Base-by-base conservation (phyloP, 2,329 filamentous ascomycete genomes). In the Aureobasidium sp. region DNA sequence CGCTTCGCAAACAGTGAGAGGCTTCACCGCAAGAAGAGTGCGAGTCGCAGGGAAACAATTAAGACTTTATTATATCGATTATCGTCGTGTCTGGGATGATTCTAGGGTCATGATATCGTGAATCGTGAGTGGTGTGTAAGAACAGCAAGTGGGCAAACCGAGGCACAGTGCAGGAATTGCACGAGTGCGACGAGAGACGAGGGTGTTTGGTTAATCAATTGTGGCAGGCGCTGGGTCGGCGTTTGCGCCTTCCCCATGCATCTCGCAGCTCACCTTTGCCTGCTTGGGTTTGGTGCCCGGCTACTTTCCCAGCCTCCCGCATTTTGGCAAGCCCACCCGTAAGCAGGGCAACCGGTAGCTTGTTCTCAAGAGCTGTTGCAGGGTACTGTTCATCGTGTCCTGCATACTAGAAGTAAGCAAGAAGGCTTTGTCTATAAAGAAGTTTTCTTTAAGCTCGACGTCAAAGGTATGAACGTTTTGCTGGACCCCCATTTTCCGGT, bases 391-490 rank as follows among this genome's bases (percentile, higher is more conserved):
- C 31, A 27, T 10, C 23, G 7, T 27, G 15, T 31, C 29, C 13
- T 40, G 50, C 21, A 29, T 33, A 40, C 15, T 7, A 8, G 17
- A n/a, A 40, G 25, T 21, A 15, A 17, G 21, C 19, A 2, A n/a
- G 13, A 23, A 35, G 13, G 6, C 8, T 5, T 9, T 25, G 21
- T 25, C 5, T 10, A 21, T 25, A 13, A n/a, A 37, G 47, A 25
- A 37, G 31, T 10, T 50, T 50, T 37, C 11, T 13, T 31, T 6
- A 42, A 19, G 15, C 17, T 55, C 11, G n/a, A 57, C 29, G 37
- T 57, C 53, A 51, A n/a, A 46, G 50, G 35, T 42, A 43, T 43
- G 38, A 59, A 54, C 65, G 57, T 38, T 54, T 19, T 25, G 27
- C 47, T n/a, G 45, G 57, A 23, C 31, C 57, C 43, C 57, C 43